A percentile compares a stretch with the other conserved stretches of the same genome.
These are phyloP conservation scores for Patellifolia procumbens DNA, from an alignment of 179 eudicot species.

Conservation along the genomic window DNA sequence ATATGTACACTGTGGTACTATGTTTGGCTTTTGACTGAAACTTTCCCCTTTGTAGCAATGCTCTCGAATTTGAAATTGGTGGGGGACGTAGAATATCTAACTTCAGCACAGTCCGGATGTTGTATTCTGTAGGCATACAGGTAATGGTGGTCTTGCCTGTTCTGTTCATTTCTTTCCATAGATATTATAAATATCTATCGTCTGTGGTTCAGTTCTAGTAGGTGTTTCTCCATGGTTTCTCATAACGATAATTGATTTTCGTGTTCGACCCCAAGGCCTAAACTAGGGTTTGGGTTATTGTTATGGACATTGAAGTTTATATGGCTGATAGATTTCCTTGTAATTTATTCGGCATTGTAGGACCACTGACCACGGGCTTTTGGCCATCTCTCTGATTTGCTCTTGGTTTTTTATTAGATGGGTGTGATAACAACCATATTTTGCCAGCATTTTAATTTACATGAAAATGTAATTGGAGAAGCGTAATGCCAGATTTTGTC, in stretches of 20 bases:
- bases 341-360: neutral
- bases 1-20: neutral
- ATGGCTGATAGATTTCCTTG: neutral
- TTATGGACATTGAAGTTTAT: neutral
- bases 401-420: neutral
- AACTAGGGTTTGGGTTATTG: neutral
- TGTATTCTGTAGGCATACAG: constrained; percentile 87
- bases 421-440: neutral
- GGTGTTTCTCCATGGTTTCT: neutral
- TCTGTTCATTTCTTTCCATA: neutral
- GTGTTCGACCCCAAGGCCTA: neutral
- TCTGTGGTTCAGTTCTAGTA: neutral
- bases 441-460: neutral
- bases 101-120: constrained; percentile 83
- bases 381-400: no score
- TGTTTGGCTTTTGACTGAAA: constrained; percentile 24
- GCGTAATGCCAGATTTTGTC: neutral
- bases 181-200: neutral
- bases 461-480: neutral
- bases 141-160: constrained; percentile 35
- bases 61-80: constrained; percentile 90
- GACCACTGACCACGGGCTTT: neutral
- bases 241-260: neutral
- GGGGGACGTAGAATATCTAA: constrained; percentile 92
- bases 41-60: constrained; percentile 49